phyloP scores from a whole-genome alignment of 2,329 filamentous ascomycete genomes.

The Paraconiothyrium brasiliense region DNA sequence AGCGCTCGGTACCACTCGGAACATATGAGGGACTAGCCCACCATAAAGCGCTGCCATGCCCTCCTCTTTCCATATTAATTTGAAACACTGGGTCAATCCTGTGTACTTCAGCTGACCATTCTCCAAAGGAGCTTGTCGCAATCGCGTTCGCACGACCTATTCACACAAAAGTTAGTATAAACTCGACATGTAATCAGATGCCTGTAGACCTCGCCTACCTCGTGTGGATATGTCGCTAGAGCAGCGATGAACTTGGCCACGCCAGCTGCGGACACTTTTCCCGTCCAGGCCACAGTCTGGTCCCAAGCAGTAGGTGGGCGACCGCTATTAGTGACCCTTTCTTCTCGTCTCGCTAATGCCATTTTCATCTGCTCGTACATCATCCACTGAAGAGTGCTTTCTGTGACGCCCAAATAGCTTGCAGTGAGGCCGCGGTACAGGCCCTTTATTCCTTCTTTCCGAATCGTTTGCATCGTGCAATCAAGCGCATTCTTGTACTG shows the following conservation, averaged over 20 bases:
- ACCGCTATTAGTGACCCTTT: conserved; percentile 63
- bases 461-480: conserved; percentile 82
- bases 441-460: conserved; percentile 80
- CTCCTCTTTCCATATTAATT: conserved; percentile 86
- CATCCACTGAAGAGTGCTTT: conserved; percentile 92
- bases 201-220: conserved; percentile 63
- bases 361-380: conserved; percentile 93
- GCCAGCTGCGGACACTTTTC: conserved; percentile 81
- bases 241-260: conserved; percentile 87
- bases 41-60: conserved; percentile 87
- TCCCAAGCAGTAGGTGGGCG: conserved; percentile 76
- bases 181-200: background rate
- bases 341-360: conserved; percentile 71
- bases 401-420: conserved; percentile 88
- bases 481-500: conserved; percentile 89
- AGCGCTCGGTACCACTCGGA: conserved; percentile 89
- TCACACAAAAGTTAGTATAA: conserved; percentile 1
- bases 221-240: conserved; percentile 88
- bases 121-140: conserved; percentile 83
- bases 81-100: conserved; percentile 87
- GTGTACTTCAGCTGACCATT: conserved; percentile 83
- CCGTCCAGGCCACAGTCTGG: conserved; percentile 77
- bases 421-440: conserved; percentile 92
- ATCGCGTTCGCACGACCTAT: conserved; percentile 80
- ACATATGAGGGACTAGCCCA: conserved; percentile 88